Base-by-base conservation (phyloP, 768 basidiomycete species). In the Crassisporium funariophilum region DNA sequence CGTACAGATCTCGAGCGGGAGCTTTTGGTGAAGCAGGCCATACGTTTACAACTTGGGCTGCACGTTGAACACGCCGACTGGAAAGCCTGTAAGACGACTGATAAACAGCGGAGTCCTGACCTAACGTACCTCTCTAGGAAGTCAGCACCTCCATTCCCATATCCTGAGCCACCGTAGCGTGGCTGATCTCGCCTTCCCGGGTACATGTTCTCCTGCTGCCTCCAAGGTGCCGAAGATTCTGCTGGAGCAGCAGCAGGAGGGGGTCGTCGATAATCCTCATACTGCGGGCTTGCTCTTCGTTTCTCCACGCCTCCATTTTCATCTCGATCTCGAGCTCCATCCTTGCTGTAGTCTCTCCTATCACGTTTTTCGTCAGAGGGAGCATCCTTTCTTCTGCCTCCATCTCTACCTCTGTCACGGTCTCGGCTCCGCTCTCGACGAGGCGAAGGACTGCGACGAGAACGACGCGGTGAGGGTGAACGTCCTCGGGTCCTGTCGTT, bases 1-100 rank as follows among this genome's bases (percentile, higher is more conserved):
- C 83, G 22, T 66, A 88, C 81, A 80, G 52, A 36, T 67, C 64
- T 27, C 88, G 79, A 27, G 77, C 68, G 44, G 82, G 81, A 8
- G 75, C 79, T 53, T 84, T 86, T 0, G 91, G 91, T 2, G 91
- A 93, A 3, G 82, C 66, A 1, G 91, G 91, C 91, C 91, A 94
- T n/a, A 91, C 74, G 54, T 77, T 76, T 2, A 82, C 63, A 4
- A 72, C 74, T 7, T 68, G 78, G 4, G 56, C 71, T 54, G 82
- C 82, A 38, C 91, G 75, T 61, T 91, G 84, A 37, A 73, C 60
- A 45, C 88, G 75, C 23, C 91, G 91, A 56, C 91, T 93, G 49
- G 1, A 41, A 47, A 35, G 33, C n/a, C n/a, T n/a, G n/a, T 25
- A n/a, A 47, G 13, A 33, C 47, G 20, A 59, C 17, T 46, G 24